A percentile compares a stretch with the other conserved stretches of the same genome.
Evolutionary conservation across 1,284 basidiomycete genomes (phyloP).

Genomic region (Lentinula novae-zelandiae): DNA sequence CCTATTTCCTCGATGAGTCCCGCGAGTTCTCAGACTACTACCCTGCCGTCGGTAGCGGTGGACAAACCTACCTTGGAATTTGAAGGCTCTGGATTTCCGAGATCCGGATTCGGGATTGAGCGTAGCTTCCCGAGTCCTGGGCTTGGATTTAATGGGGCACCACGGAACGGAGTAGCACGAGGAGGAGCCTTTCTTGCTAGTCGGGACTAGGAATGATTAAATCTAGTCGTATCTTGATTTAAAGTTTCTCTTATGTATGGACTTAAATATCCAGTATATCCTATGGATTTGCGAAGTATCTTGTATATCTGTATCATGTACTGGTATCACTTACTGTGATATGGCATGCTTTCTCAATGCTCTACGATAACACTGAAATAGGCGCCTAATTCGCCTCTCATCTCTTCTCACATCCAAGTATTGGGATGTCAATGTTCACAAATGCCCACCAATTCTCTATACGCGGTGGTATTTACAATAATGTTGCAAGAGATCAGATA

Average conservation of each 20-base stretch:
- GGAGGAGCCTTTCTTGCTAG: slow-evolving; percentile 1
- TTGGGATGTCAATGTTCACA: neutral
- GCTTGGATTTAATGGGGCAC: neutral
- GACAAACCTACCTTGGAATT: no score
- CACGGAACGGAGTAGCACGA: neutral
- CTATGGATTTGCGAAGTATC: no score
- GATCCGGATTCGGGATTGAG: slow-evolving; percentile 5
- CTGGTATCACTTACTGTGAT: no score
- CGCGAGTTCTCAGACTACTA: neutral
- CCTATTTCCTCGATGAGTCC: slow-evolving; percentile 14
- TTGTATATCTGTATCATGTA: no score
- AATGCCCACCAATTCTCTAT: neutral
- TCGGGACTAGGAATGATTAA: neutral
- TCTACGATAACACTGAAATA: neutral
- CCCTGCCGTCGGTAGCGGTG: slow-evolving; percentile 1
- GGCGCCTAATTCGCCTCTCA: neutral
- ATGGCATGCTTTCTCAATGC: no score
- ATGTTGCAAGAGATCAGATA: neutral
- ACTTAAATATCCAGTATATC: no score
- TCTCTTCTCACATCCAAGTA: no score
- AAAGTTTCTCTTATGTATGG: neutral
- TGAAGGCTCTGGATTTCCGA: slow-evolving; percentile 5
- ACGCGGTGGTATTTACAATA: neutral
- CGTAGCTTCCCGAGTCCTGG: neutral
- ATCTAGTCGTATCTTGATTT: neutral